These are phyloP conservation scores for Apophysomyces ossiformis DNA, from an alignment of 371 early-diverging fungal genomes.

Conservation along the genomic window DNA sequence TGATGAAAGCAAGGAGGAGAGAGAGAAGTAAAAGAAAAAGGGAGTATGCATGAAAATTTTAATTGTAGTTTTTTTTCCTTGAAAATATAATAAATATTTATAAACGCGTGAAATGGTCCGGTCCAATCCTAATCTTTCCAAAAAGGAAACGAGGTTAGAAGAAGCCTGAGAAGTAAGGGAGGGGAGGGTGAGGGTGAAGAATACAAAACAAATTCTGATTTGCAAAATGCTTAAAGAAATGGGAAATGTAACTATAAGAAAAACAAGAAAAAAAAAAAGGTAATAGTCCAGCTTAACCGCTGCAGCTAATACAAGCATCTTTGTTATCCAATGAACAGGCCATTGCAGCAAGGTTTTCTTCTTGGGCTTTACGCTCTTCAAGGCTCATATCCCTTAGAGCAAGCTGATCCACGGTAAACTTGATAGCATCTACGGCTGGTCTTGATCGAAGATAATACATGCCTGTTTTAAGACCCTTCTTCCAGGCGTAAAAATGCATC, in stretches of 20 bases:
- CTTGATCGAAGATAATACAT: conserved; percentile 99
- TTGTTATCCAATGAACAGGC: conserved; percentile 89
- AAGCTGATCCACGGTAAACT: conserved; percentile 81
- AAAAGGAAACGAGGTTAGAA: background rate
- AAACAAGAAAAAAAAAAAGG: conserved; percentile 8
- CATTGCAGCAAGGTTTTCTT: conserved; percentile 61
- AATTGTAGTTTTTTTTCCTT: too few species aligned
- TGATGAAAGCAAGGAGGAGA: background rate
- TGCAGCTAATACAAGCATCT: conserved; percentile 93
- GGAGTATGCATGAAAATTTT: too few species aligned
- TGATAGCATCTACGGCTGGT: conserved; percentile 98
- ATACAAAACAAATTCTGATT: background rate
- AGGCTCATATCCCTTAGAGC: conserved; percentile 49
- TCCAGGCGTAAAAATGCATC: conserved; percentile 99
- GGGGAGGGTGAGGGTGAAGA: background rate
- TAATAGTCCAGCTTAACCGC: conserved; percentile 58
- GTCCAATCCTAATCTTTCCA: background rate
- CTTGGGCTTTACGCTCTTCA: conserved; percentile 26
- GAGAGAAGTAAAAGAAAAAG: background rate
- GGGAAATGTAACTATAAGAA: conserved; percentile 6
- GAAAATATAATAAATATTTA: too few species aligned
- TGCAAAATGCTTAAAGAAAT: background rate
- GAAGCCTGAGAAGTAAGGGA: background rate
- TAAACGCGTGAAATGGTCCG: background rate
- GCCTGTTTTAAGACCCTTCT: conserved; percentile 99